Conservation (phyloP, 2,329 filamentous ascomycete species). For the Alternaria triticimaculans region DNA sequence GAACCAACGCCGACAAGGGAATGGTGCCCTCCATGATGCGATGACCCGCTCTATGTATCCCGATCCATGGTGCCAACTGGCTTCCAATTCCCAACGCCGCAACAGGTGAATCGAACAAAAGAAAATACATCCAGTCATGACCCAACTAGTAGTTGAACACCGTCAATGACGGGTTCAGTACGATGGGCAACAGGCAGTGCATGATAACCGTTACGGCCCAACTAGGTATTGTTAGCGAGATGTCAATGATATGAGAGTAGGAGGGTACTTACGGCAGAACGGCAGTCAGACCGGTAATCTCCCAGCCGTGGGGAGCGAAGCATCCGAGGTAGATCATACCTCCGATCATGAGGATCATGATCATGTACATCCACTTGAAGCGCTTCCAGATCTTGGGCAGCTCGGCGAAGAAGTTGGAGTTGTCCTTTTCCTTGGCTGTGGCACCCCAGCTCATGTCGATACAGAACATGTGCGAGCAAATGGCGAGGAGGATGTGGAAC, state of each 20-base stretch:
- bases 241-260: neutral
- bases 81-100: conserved; percentile 12
- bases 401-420: conserved; percentile 85
- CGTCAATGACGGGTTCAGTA: conserved; percentile 76
- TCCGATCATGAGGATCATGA: conserved; percentile 66
- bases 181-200: conserved; percentile 73
- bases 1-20: conserved; percentile 4
- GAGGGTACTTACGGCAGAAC: conserved; percentile 64
- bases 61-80: conserved; percentile 12
- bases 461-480: conserved; percentile 82
- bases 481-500: conserved; percentile 78
- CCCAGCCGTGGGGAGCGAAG: conserved; percentile 68
- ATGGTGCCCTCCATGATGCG: conserved; percentile 1
- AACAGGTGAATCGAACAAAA: conserved; percentile 3
- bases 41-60: conserved; percentile 9
- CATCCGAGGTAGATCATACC: conserved; percentile 71
- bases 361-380: conserved; percentile 71
- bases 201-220: conserved; percentile 70
- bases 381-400: conserved; percentile 78
- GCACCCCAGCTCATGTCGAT: conserved; percentile 86
- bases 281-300: conserved; percentile 61
- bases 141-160: conserved; percentile 71
- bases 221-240: conserved; percentile 7
- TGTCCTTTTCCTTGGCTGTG: conserved; percentile 80
- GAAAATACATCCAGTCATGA: conserved; percentile 4